Conservation (phyloP, 768 basidiomycete species). For the Serendipita sp. region DNA sequence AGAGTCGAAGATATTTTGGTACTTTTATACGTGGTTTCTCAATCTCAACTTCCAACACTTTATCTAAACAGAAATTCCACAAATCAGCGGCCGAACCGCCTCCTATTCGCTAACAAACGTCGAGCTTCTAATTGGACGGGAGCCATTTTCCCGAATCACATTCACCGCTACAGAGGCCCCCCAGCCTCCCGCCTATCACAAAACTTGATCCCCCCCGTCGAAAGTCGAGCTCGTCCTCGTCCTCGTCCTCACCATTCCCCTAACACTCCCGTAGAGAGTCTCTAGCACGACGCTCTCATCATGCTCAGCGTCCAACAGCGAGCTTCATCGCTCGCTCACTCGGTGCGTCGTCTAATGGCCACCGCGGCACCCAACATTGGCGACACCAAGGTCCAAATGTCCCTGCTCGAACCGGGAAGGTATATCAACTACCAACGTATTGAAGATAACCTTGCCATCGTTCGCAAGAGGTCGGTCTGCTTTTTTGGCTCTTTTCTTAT, state of each 20-base stretch:
- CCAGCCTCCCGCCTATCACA: no score
- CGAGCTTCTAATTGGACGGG: no score
- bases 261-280: neutral
- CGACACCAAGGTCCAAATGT: conserved; percentile 82
- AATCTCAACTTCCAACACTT: no score
- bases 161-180: no score
- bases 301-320: neutral
- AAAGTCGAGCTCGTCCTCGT: no score
- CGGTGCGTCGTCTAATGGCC: conserved; percentile 34
- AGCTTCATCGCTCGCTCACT: neutral
- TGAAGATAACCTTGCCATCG: conserved; percentile 85
- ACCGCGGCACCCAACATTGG: conserved; percentile 67
- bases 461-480: conserved; percentile 53
- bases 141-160: no score
- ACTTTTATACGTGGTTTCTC: no score
- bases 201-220: no score
- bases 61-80: no score
- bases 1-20: no score
- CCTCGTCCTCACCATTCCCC: neutral
- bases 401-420: conserved; percentile 60
- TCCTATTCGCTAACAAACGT: no score
- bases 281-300: neutral
- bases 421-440: conserved; percentile 95
- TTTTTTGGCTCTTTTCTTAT: conserved; percentile 4
- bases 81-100: no score